Evolutionary conservation across 2,329 filamentous ascomycete species (phyloP), one percentile per base, ranked within the genome.

Genomic region (Penicillium glabrum): DNA sequence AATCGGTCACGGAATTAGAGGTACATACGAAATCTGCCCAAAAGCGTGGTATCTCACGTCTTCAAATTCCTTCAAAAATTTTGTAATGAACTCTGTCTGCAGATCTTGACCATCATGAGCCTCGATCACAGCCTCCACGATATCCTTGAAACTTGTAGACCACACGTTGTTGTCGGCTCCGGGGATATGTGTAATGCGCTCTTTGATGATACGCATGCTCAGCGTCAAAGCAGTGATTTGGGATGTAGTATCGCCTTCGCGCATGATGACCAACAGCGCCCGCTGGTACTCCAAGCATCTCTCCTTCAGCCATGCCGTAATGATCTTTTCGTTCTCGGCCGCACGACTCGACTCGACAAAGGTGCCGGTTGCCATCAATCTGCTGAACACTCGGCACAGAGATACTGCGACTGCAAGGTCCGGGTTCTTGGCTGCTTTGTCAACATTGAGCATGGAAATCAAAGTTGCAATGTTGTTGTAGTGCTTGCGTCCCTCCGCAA

Each of bases 381-480:
- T 86, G 70, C 92, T 85, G 72, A 97, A 97, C 35, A 96, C 86
- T 65, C 93, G 85, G 74, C 92, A 96, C 47, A 97, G 81, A 2
- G 93, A 88, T 21, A 97, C 87, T 0, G 88, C 85, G 0, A 92
- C 89, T 33, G 90, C 77, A 46, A 90, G 79, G 11, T 84, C 81
- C 4, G 84, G 79, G 44, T 88, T 83, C 2, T 79, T 73, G 19
- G 83, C 79, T 21, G 79, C 72, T 3, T 82, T 74, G 27, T 78
- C 77, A 35, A 77, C 78, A 67, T 83, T 72, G 37, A 86, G 75
- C 67, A 86, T 82, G 43, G 82, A 82, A 46, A 96, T 79, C 37
- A 98, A 77, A 11, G 83, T 84, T 8, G 86, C 83, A 68, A 98
- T 93, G 70, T 96, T 91, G 80, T 96, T 96, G 81, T 96, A 96